phyloP scores from a whole-genome alignment of 2,329 filamentous ascomycete species.

The Botryosphaeria agaves region DNA sequence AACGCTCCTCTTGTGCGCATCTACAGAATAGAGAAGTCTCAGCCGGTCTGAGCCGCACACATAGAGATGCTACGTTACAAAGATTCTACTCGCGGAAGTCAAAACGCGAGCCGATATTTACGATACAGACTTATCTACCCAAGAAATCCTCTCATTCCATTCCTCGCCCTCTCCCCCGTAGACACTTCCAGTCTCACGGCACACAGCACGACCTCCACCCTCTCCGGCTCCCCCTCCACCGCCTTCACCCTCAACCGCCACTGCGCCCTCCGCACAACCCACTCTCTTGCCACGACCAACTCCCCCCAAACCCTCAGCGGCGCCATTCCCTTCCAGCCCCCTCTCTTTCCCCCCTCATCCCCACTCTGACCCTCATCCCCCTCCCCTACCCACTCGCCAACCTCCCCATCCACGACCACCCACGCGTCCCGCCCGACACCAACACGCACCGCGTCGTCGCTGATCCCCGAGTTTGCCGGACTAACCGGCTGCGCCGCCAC shows the following conservation, averaged over 20 bases:
- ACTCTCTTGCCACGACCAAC: conserved; percentile 3
- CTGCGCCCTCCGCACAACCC: conserved; percentile 11
- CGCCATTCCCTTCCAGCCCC: conserved; percentile 3
- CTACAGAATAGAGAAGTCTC: too few relatives aligned
- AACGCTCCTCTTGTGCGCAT: too few relatives aligned
- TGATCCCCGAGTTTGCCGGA: conserved; percentile 51
- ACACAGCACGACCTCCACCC: conserved; percentile 11
- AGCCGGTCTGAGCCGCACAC: too few relatives aligned
- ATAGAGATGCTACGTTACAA: too few relatives aligned
- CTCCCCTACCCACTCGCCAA: not conserved
- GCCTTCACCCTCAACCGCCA: conserved; percentile 12
- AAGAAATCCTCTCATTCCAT: conserved; percentile 9
- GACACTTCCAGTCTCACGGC: conserved; percentile 15
- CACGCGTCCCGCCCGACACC: conserved; percentile 42
- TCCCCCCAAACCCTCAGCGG: not conserved
- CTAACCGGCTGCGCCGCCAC: conserved; percentile 43
- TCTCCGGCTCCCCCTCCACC: conserved; percentile 6
- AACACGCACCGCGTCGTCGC: conserved; percentile 53
- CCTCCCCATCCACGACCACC: conserved; percentile 34
- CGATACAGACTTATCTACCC: not conserved
- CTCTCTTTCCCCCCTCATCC: not conserved
- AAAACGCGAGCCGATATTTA: too few relatives aligned
- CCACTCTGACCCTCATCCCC: conserved; percentile 3
- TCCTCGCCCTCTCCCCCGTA: conserved; percentile 9
- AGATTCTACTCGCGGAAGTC: too few relatives aligned